Evolutionary conservation across 163 green algal species (phyloP).

Genomic region (Chlamydomonas reinhardtii): DNA sequence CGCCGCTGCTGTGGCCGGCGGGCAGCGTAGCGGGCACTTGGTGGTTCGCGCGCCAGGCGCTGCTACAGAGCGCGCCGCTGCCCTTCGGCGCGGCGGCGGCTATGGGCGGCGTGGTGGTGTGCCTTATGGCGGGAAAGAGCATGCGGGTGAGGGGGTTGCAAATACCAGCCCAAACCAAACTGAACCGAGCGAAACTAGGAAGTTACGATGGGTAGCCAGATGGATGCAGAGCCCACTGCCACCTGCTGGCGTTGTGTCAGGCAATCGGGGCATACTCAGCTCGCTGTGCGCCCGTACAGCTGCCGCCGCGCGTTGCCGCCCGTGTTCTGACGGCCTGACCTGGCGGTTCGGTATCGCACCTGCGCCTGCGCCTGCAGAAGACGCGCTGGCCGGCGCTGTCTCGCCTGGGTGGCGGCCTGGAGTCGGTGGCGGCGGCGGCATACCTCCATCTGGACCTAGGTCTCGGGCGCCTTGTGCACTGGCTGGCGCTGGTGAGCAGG

Average conservation of each 20-base stretch:
- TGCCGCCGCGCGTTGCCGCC: no score
- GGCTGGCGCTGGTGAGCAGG: no score
- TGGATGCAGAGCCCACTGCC: no score
- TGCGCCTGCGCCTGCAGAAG: not conserved
- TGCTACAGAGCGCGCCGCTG: not conserved
- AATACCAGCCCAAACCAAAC: no score
- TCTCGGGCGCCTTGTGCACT: not conserved
- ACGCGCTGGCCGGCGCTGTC: not conserved
- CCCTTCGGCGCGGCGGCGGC: conserved; percentile 5
- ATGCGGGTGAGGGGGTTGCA: conserved; percentile 33
- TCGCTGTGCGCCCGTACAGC: not conserved
- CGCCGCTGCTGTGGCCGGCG: conserved; percentile 25
- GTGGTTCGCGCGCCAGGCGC: conserved; percentile 13
- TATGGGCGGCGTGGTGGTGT: not conserved
- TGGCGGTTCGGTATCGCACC: no score
- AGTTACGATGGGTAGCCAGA: no score
- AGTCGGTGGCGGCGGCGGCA: not conserved
- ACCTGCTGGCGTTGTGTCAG: no score
- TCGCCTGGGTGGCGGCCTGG: not conserved
- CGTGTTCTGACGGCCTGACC: no score
- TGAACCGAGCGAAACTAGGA: no score
- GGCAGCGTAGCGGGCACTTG: not conserved
- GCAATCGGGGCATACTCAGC: not conserved
- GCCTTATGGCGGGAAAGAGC: conserved; percentile 26
- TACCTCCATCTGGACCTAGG: conserved; percentile 33